Conservation (phyloP, 306 rosid genomes). For the Rosa persica region DNA sequence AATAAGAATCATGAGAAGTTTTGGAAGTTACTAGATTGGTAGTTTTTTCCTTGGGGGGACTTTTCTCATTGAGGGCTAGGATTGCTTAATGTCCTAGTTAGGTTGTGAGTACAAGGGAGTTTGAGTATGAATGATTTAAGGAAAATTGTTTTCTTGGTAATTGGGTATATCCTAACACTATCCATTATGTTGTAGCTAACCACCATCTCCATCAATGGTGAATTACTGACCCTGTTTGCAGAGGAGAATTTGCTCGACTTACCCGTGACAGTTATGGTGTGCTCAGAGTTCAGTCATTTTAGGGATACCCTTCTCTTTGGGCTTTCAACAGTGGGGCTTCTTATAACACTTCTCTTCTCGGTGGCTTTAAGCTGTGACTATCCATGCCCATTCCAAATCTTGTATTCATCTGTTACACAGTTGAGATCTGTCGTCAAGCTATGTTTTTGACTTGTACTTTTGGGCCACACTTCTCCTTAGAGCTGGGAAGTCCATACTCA, state of each 20-base stretch:
- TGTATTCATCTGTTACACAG: neutral
- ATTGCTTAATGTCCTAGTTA: neutral
- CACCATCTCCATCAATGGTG: neutral
- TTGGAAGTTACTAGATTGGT: neutral
- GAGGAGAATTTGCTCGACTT: neutral
- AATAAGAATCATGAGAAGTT: neutral
- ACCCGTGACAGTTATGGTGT: neutral
- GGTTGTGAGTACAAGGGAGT: neutral
- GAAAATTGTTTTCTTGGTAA: neutral
- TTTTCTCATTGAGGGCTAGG: neutral
- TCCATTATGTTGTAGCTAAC: constrained; percentile 2
- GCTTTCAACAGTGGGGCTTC: neutral
- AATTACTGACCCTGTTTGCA: constrained; percentile 13
- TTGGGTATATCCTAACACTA: neutral
- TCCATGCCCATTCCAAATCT: neutral
- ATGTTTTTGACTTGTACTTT: neutral
- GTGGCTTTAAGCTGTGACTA: neutral
- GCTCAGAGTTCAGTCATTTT: neutral
- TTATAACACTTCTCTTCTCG: neutral
- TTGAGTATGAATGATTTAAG: neutral
- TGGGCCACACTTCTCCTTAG: neutral
- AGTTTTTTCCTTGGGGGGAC: constrained; percentile 33
- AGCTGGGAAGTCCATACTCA: neutral
- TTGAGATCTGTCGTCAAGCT: no score
- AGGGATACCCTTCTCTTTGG: neutral